Evolutionary conservation across 2,329 filamentous ascomycete genomes (phyloP).

Genomic region (Colletotrichum costaricense): DNA sequence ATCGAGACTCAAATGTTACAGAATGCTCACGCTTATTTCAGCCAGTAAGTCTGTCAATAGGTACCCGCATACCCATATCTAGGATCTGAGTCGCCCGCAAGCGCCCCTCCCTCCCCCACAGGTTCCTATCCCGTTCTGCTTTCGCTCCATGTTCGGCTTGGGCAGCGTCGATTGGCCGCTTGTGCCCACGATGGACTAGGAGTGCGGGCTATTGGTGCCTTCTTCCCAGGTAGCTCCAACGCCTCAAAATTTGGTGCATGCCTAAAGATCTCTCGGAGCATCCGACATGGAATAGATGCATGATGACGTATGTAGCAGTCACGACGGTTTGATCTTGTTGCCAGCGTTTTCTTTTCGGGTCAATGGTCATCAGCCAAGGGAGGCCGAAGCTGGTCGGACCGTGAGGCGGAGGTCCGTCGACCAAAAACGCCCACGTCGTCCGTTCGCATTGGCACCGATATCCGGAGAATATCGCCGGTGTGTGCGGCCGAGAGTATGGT

Average conservation of each 20-base stretch:
- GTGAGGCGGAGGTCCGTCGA: not conserved
- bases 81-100: constrained; percentile 16
- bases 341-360: not conserved
- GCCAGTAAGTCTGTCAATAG: not conserved
- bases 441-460: not conserved
- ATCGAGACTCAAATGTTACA: not conserved
- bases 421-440: not conserved
- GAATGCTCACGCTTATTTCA: not conserved
- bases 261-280: not conserved
- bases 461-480: not conserved
- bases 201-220: constrained; percentile 29
- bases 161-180: constrained; percentile 23
- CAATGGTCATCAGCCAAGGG: not conserved
- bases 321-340: not conserved
- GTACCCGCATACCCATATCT: not conserved
- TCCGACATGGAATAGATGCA: not conserved
- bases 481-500: not conserved
- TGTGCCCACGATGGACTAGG: constrained; percentile 26
- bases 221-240: constrained; percentile 1
- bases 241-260: constrained; percentile 10
- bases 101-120: not conserved
- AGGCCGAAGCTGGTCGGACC: not conserved
- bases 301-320: constrained; percentile 23
- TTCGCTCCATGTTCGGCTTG: constrained; percentile 22
- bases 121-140: not conserved